Conservation (phyloP, 2,329 filamentous ascomycete species). For the Xylariaceae sp. region DNA sequence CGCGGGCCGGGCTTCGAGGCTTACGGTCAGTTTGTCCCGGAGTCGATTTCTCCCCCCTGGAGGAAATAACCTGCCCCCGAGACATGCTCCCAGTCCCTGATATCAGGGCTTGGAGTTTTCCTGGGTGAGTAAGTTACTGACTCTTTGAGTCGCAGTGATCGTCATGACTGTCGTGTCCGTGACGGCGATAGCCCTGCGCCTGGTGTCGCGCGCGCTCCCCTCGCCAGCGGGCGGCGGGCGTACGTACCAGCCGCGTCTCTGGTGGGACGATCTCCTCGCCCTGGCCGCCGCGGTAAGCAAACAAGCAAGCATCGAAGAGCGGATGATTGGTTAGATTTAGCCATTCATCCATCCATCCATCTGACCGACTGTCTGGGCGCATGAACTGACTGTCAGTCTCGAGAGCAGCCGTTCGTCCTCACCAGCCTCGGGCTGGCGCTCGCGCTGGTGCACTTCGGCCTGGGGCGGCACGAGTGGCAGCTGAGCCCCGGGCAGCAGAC, state of each 20-base stretch:
- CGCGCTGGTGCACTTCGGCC: slow-evolving; percentile 2
- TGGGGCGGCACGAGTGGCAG: slow-evolving; percentile 3
- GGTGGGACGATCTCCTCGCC: slow-evolving; percentile 5
- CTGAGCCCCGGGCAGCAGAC: background rate
- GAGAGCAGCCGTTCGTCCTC: slow-evolving; percentile 1
- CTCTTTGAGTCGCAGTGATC: no score
- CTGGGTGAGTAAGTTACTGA: no score
- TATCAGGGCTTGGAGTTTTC: no score
- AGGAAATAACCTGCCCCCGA: no score
- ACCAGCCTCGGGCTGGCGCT: background rate
- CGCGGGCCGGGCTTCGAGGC: slow-evolving; percentile 5
- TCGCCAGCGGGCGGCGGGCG: background rate
- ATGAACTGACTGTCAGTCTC: no score
- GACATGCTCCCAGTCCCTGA: no score
- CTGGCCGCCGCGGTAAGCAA: slow-evolving; percentile 2
- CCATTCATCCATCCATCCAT: no score
- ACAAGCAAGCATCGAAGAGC: no score
- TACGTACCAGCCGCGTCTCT: background rate
- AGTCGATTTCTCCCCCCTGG: no score
- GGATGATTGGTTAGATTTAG: no score
- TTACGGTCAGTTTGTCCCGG: no score
- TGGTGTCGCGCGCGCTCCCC: slow-evolving; percentile 1
- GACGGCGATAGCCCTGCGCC: slow-evolving; percentile 1
- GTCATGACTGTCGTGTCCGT: background rate
- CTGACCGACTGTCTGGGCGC: no score